phyloP scores from a whole-genome alignment of 495 filamentous ascomycete genomes.

The Xylaria sp. region DNA sequence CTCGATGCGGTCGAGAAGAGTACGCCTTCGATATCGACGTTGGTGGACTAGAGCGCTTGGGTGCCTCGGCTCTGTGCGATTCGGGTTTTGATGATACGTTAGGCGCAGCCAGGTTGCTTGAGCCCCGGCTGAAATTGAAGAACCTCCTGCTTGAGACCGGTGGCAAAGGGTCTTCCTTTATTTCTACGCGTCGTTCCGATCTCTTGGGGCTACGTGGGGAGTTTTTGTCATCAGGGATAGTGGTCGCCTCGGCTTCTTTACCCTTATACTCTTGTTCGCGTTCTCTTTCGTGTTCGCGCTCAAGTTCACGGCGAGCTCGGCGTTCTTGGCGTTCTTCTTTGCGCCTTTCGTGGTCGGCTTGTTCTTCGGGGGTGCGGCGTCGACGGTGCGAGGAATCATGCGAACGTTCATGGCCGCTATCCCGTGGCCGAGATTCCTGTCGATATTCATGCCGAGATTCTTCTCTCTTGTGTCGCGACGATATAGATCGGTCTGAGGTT shows the following conservation, averaged over 20 bases:
- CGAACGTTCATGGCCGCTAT: constrained; percentile 43
- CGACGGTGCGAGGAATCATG: constrained; percentile 38
- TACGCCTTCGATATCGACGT: constrained; percentile 21
- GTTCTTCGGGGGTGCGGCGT: constrained; percentile 52
- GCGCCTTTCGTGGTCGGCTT: constrained; percentile 51
- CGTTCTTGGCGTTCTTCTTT: constrained; percentile 46
- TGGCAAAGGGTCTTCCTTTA: constrained; percentile 37
- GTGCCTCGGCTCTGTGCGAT: constrained; percentile 32
- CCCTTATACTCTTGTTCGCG: constrained; percentile 31
- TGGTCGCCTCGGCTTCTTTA: constrained; percentile 36
- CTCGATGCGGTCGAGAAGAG: constrained; percentile 18
- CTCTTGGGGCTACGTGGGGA: constrained; percentile 46
- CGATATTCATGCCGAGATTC: no score
- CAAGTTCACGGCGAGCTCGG: constrained; percentile 37
- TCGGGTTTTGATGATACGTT: constrained; percentile 23
- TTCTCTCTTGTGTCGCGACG: constrained; percentile 29
- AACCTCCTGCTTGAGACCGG: constrained; percentile 48
- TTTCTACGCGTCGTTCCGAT: constrained; percentile 32
- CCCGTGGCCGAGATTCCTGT: constrained; percentile 34
- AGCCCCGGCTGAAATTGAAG: constrained; percentile 47
- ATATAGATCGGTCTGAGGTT: constrained; percentile 45
- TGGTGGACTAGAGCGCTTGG: constrained; percentile 49
- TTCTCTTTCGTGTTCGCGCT: constrained; percentile 31
- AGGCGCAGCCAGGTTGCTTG: constrained; percentile 44
- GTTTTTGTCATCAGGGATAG: constrained; percentile 31